Base-by-base conservation (phyloP, 169 alveolate genomes). In the Blepharisma undulans region DNA sequence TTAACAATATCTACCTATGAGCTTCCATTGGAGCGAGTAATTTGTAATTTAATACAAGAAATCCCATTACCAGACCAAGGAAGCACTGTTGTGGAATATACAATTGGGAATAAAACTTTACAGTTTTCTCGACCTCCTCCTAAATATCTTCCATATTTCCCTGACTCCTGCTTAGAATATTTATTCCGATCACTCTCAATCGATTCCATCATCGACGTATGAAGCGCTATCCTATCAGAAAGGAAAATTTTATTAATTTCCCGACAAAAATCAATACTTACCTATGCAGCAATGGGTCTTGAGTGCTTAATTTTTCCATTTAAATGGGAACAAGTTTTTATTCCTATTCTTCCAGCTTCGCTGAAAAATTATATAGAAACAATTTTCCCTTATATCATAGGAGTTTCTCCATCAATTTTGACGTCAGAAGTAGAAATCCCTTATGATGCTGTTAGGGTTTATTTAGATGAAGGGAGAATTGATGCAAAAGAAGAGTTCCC, bases 51-150 rank as follows among this genome's bases (percentile, higher is more conserved):
- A 22, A 90, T 93, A 84, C 93, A 91, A 25, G 97, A 94, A 84
- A 91, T 94, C 16, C 93, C 95, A 4, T 89, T 94, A 7, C 97
- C 97, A 16, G 95, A 93, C 61, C 92, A 88, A 82, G 95, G 95
- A 6, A 72, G 61, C 48, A 87, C 94, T 4, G 14, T 74, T 27
- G 95, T 94, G 32, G 72, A 87, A 48, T 93, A 91, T 72, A 94
- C 90, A 21, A 94, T 94, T 3, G 97, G 97, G 10, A 34, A 78
- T 5, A 22, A 93, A n/a, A 88, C 76, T 34, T 61, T 94, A n/a
- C 90, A 60, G 14, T 94, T 94, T 78, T 93, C 61, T 27, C 80
- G 95, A 14, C 94, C 93, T 25, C 87, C 93, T 72, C 92, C 92
- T 59, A 81, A 93, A 60, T 93, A 91, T 32, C 93, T 95, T 8